These are phyloP conservation scores for Candida ipomoeae DNA, from an alignment of 805 yeast species.

Conservation along the genomic window DNA sequence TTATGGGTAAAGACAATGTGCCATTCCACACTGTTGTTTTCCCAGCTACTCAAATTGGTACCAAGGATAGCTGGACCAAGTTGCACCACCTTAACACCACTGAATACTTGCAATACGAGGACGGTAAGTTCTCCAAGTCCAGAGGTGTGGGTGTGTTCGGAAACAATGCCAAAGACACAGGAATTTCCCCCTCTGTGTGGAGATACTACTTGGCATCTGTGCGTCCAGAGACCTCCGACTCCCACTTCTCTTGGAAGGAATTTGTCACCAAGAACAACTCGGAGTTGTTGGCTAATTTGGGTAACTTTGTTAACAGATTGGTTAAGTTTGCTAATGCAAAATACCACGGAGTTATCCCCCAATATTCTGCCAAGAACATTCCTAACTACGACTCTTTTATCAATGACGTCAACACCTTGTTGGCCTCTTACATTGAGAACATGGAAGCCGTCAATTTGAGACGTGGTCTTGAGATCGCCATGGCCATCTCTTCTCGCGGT, in stretches of 20 bases:
- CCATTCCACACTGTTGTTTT: conserved; percentile 98
- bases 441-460: conserved; percentile 80
- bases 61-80: conserved; percentile 84
- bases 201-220: conserved; percentile 90
- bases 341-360: conserved; percentile 86
- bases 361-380: conserved; percentile 45
- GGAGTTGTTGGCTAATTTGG: conserved; percentile 91
- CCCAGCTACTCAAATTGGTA: conserved; percentile 91
- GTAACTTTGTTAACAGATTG: conserved; percentile 93
- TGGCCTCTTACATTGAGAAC: conserved; percentile 59
- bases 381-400: conserved; percentile 45
- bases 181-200: conserved; percentile 92
- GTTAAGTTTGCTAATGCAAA: conserved; percentile 86
- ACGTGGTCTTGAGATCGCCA: conserved; percentile 86
- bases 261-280: conserved; percentile 91
- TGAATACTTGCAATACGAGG: conserved; percentile 95
- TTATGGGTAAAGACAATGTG: conserved; percentile 99
- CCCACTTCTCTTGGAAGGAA: conserved; percentile 97
- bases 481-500: conserved; percentile 90
- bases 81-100: conserved; percentile 89
- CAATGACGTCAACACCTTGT: conserved; percentile 57
- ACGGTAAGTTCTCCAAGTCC: conserved; percentile 97
- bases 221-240: conserved; percentile 93
- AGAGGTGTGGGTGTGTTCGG: conserved; percentile 98
- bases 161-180: conserved; percentile 92